Evolutionary conservation across 1,139 yeast species (phyloP).

Genomic region (Kodamaea suecica): DNA sequence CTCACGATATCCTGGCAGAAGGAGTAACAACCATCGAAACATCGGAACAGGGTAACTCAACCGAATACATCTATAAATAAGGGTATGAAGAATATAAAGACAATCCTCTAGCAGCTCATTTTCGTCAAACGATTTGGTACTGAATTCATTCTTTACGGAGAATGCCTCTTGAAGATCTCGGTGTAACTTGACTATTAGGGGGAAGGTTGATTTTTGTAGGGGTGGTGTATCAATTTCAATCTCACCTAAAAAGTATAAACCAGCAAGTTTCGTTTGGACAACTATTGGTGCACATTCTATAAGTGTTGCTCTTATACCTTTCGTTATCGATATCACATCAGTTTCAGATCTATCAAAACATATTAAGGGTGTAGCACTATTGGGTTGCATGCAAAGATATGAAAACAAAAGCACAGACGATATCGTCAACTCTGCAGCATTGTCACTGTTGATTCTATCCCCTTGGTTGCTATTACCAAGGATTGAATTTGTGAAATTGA

Average conservation of each 20-base stretch:
- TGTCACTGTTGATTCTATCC: constrained; percentile 7
- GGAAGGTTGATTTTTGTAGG: constrained; percentile 12
- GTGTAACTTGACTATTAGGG: constrained; percentile 18
- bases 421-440: constrained; percentile 22
- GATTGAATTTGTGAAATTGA: constrained; percentile 8
- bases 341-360: constrained; percentile 19
- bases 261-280: constrained; percentile 7
- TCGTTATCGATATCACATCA: constrained; percentile 21
- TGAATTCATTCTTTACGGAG: constrained; percentile 8
- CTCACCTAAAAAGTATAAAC: constrained; percentile 9
- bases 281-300: constrained; percentile 5
- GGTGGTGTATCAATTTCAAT: constrained; percentile 1
- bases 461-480: background rate
- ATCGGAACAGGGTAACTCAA: constrained; percentile 28
- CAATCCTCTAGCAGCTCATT: constrained; percentile 11
- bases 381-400: constrained; percentile 32
- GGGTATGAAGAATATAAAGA: constrained; percentile 13
- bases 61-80: constrained; percentile 14
- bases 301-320: constrained; percentile 17
- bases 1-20: constrained; percentile 17
- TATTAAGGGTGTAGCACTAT: constrained; percentile 27
- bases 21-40: constrained; percentile 26
- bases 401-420: constrained; percentile 26
- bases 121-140: constrained; percentile 10
- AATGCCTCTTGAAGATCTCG: constrained; percentile 9